A percentile compares a stretch with the other conserved stretches of the same genome.
phyloP scores from a whole-genome alignment of 1,284 basidiomycete species.

The Pseudozyma thailandica region DNA sequence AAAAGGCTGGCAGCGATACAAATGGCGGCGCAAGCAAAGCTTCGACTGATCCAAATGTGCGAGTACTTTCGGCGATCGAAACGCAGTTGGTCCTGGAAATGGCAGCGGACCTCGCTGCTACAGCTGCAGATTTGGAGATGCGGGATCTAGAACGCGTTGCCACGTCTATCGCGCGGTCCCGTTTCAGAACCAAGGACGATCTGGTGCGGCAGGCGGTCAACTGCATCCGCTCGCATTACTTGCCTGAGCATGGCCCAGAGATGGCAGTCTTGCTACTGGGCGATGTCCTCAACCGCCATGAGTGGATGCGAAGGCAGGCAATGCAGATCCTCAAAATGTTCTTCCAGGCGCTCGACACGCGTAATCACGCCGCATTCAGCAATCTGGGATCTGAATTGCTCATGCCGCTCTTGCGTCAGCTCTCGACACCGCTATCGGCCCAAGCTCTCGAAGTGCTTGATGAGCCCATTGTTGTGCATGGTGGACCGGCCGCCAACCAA shows the following conservation, averaged over 20 bases:
- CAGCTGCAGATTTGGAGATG: conserved; percentile 79
- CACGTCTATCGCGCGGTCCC: conserved; percentile 84
- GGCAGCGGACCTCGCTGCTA: conserved; percentile 78
- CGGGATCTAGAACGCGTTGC: conserved; percentile 85
- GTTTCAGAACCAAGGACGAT: conserved; percentile 92
- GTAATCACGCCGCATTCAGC: conserved; percentile 75
- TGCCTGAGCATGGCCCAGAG: conserved; percentile 76
- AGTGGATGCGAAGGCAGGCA: conserved; percentile 82
- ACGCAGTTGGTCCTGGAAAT: conserved; percentile 76
- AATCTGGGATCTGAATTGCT: conserved; percentile 84
- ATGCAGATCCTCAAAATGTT: conserved; percentile 90
- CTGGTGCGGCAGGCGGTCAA: conserved; percentile 88
- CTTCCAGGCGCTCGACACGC: conserved; percentile 84
- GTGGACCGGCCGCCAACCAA: conserved; percentile 80
- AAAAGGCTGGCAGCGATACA: conserved; percentile 12
- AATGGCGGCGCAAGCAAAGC: background rate
- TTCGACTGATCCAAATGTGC: background rate
- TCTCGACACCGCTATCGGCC: conserved; percentile 84
- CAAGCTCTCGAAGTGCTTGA: conserved; percentile 91
- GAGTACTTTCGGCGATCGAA: conserved; percentile 72
- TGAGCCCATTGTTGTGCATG: conserved; percentile 80
- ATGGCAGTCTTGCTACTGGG: conserved; percentile 83
- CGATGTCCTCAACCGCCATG: conserved; percentile 83
- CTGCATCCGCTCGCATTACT: conserved; percentile 83
- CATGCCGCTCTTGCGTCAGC: conserved; percentile 86